Conservation (phyloP, 768 basidiomycete genomes). For the Exidia glandulosa region DNA sequence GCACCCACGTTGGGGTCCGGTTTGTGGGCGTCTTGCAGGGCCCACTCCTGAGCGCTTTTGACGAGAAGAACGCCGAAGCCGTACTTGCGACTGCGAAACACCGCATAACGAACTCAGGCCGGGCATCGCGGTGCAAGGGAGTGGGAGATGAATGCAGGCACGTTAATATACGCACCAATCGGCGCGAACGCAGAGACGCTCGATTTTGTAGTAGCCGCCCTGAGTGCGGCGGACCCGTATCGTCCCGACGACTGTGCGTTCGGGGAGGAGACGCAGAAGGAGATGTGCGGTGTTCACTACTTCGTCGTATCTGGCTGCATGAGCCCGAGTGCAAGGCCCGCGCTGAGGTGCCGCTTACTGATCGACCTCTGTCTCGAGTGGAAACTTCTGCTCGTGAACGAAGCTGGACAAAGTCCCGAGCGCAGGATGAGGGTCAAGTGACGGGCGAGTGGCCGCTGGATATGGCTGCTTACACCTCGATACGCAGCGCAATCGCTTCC, state of each 20-base stretch:
- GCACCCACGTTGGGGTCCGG: not conserved
- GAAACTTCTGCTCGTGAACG: conserved; percentile 56
- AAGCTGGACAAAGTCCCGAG: conserved; percentile 20
- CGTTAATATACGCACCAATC: not conserved
- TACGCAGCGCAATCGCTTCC: not conserved
- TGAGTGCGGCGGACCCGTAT: conserved; percentile 39
- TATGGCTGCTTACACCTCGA: not conserved
- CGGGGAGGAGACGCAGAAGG: conserved; percentile 54
- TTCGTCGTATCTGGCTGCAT: not conserved
- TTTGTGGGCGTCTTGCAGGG: conserved; percentile 24
- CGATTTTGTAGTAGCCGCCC: conserved; percentile 55
- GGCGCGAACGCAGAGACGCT: conserved; percentile 2
- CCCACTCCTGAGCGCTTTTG: conserved; percentile 48
- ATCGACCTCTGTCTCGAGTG: conserved; percentile 66
- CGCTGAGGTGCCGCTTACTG: conserved; percentile 34
- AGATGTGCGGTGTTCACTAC: conserved; percentile 49
- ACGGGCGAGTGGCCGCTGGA: too few relatives aligned
- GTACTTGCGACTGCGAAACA: conserved; percentile 30
- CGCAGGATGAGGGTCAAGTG: not conserved
- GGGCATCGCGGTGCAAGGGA: not conserved
- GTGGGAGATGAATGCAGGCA: not conserved
- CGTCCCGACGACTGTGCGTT: conserved; percentile 56
- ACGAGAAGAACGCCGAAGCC: conserved; percentile 61
- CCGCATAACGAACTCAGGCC: not conserved
- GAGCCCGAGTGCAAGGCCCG: not conserved